phyloP scores from a whole-genome alignment of 495 filamentous ascomycete species.

The Penicillium steckii region DNA sequence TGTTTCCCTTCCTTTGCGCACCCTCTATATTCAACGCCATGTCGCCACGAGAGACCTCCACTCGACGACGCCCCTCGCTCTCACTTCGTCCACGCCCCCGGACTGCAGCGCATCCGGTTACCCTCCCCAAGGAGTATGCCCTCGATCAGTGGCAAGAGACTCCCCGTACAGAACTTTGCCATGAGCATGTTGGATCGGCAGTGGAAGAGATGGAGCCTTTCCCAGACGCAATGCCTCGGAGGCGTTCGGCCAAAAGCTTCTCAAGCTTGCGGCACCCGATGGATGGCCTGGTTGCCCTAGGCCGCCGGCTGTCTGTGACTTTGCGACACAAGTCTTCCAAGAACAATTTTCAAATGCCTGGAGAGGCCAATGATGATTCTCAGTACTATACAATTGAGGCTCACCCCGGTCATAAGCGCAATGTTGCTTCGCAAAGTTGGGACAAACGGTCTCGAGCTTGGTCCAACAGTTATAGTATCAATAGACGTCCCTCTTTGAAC shows the following conservation, averaged over 20 bases:
- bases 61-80: slow-evolving; percentile 39
- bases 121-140: slow-evolving; percentile 19
- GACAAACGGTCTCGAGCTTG: slow-evolving; percentile 21
- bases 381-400: slow-evolving; percentile 12
- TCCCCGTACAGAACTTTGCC: slow-evolving; percentile 25
- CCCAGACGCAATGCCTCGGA: slow-evolving; percentile 33
- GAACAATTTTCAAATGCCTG: slow-evolving; percentile 22
- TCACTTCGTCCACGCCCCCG: slow-evolving; percentile 36
- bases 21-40: slow-evolving; percentile 21
- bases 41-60: slow-evolving; percentile 37
- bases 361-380: slow-evolving; percentile 14
- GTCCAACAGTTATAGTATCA: slow-evolving; percentile 32
- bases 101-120: slow-evolving; percentile 27
- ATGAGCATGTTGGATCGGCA: slow-evolving; percentile 26
- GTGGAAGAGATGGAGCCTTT: slow-evolving; percentile 40
- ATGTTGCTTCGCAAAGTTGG: slow-evolving; percentile 22
- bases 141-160: slow-evolving; percentile 30
- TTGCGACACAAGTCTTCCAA: slow-evolving; percentile 43
- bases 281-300: slow-evolving; percentile 44
- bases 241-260: slow-evolving; percentile 45
- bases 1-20: slow-evolving; percentile 1
- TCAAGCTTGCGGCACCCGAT: slow-evolving; percentile 46
- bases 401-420: slow-evolving; percentile 17
- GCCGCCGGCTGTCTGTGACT: slow-evolving; percentile 45
- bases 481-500: slow-evolving; percentile 40